Evolutionary conservation across 2,329 filamentous ascomycete genomes (phyloP), one percentile per base, ranked within the genome.

Genomic region (Fusarium musae): DNA sequence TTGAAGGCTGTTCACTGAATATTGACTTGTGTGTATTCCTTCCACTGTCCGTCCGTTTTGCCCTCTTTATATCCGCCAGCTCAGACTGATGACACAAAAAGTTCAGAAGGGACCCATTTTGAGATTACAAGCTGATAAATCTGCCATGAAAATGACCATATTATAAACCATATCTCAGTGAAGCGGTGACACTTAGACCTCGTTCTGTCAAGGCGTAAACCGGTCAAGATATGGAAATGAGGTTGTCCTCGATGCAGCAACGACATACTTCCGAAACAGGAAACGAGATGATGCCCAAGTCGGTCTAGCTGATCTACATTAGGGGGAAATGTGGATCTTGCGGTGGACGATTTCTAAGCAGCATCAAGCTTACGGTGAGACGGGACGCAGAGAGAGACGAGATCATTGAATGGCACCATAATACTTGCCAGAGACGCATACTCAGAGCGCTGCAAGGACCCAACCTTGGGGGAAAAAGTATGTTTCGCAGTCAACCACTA

Each of bases 331-430:
- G 60, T 36, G 53, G 53, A 13, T 40, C 15, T 17, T 15, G 2
- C 6, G 6, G 7, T 21, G 2, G 1, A 13, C 50, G 66, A 69
- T 69, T 69, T 69, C 36, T 69, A 67, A 69, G 64, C 66, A 53
- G 5, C 30, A 1, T 10, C 8, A 2, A 9, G 50, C 34, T 54
- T 54, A n/a, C n/a, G 42, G 49, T 32, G 39, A 64, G 44, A 36
- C 13, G 6, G 6, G 17, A 39, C 37, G 19, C 19, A 21, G 10
- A 21, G 10, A 7, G 10, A 21, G 19, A 21, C 6, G 19, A 39
- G 2, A 19, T 12, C 19, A 21, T 0, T 2, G 37, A 21, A 21
- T 53, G 34, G 50, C 19, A 3, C 34, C 10, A 54, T 39, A 37
- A 40, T 12, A 40, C 7, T 54, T 54, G 34, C 17, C 34, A 54